phyloP scores from a whole-genome alignment of 176 grass and related monocot species.

The Phragmites australis region DNA sequence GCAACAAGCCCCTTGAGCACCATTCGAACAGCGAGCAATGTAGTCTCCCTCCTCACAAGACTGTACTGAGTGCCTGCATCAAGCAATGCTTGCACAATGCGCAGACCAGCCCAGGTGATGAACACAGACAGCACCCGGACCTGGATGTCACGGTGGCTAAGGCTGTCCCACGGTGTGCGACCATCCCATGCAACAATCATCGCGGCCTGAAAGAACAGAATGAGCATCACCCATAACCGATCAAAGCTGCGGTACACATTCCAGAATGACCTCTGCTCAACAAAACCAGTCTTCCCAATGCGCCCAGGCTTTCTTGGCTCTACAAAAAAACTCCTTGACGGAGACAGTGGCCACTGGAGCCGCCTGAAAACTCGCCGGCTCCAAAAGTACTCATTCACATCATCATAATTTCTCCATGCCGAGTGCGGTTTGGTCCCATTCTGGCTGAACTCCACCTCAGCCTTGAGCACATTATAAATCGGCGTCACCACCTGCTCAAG shows the following conservation, averaged over 20 bases:
- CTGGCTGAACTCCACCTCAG: conserved; percentile 59
- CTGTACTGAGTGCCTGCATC: conserved; percentile 87
- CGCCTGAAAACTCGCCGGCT: conserved; percentile 57
- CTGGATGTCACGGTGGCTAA: conserved; percentile 65
- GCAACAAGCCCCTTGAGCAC: conserved; percentile 77
- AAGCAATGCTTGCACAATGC: conserved; percentile 78
- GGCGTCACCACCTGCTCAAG: conserved; percentile 72
- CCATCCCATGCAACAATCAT: conserved; percentile 84
- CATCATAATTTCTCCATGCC: conserved; percentile 94
- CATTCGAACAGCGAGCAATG: conserved; percentile 62
- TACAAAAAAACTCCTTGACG: conserved; percentile 54
- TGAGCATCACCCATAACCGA: conserved; percentile 84
- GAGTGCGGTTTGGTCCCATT: conserved; percentile 80
- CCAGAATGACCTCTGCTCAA: conserved; percentile 96
- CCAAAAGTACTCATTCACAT: conserved; percentile 99
- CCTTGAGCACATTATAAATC: conserved; percentile 60
- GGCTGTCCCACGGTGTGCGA: conserved; percentile 60
- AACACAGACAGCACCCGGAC: conserved; percentile 78
- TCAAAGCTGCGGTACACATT: conserved; percentile 95
- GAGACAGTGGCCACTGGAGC: conserved; percentile 71
- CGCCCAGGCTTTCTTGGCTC: conserved; percentile 36
- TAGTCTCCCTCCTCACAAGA: conserved; percentile 67
- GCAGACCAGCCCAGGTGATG: conserved; percentile 85
- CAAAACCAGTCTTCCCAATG: conserved; percentile 95
- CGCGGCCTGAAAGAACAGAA: conserved; percentile 83